Conservation (phyloP, 345 rosid species). For the Arabidopsis thaliana region TAIR10.1 NC_003074.8:8840501-8841000, state of each 20-base stretch:
- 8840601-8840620: slow-evolving; percentile 11
- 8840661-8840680: neutral
- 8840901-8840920: neutral
- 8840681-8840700: slow-evolving; percentile 56
- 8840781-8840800: slow-evolving; percentile 68
- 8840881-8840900: slow-evolving; percentile 25
- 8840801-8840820: slow-evolving; percentile 65
- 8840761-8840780: slow-evolving; percentile 70
- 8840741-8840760: slow-evolving; percentile 62
- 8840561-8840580: neutral
- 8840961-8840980: slow-evolving; percentile 5
- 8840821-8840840: slow-evolving; percentile 62
- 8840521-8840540: neutral
- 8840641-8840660: neutral
- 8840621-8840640: neutral
- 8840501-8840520: neutral
- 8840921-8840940: slow-evolving; percentile 19
- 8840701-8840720: slow-evolving; percentile 64
- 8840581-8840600: slow-evolving; percentile 10
- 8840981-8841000: slow-evolving; percentile 66
- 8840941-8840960: neutral
- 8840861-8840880: slow-evolving; percentile 70
- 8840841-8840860: slow-evolving; percentile 59
- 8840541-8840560: neutral
- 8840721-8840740: slow-evolving; percentile 72